Evolutionary conservation across 257 asterid genomes (phyloP).

Genomic region (Ajuga chamaepitys): DNA sequence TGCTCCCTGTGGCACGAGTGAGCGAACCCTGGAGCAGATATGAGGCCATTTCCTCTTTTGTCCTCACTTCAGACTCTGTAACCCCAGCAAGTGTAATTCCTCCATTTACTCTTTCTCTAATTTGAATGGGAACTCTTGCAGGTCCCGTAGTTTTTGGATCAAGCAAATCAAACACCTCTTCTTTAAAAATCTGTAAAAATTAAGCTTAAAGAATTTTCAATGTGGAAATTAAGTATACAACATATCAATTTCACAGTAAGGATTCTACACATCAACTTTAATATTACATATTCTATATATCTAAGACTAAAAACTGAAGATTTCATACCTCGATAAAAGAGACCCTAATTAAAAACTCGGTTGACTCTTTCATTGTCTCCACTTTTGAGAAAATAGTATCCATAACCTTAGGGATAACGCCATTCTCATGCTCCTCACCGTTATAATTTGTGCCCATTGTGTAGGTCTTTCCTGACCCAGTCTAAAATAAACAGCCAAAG

Average conservation of each 20-base stretch:
- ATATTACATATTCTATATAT: too few relatives aligned
- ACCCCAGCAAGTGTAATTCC: conserved; percentile 96
- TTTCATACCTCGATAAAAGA: conserved; percentile 84
- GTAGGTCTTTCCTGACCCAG: conserved; percentile 97
- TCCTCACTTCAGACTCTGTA: conserved; percentile 84
- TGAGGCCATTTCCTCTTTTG: conserved; percentile 90
- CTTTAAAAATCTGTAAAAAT: conserved; percentile 77
- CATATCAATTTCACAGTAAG: conserved; percentile 1
- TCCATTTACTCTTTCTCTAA: conserved; percentile 78
- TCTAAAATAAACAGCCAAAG: conserved; percentile 31
- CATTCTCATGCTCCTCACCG: conserved; percentile 70
- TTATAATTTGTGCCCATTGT: conserved; percentile 97
- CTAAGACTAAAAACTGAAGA: too few relatives aligned
- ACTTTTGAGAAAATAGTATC: conserved; percentile 66
- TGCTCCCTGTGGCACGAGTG: conserved; percentile 95
- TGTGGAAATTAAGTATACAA: neutral
- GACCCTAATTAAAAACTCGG: conserved; percentile 75
- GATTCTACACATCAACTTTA: too few relatives aligned
- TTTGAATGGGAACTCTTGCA: conserved; percentile 85
- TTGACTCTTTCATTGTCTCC: conserved; percentile 50
- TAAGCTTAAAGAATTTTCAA: neutral
- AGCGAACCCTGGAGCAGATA: conserved; percentile 74
- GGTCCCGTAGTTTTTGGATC: conserved; percentile 54
- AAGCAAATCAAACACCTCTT: conserved; percentile 86
- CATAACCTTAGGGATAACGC: conserved; percentile 88